Evolutionary conservation across 1,139 yeast species (phyloP), one percentile per base, ranked within the genome.

Genomic region (Scheffersomyces quercinus): DNA sequence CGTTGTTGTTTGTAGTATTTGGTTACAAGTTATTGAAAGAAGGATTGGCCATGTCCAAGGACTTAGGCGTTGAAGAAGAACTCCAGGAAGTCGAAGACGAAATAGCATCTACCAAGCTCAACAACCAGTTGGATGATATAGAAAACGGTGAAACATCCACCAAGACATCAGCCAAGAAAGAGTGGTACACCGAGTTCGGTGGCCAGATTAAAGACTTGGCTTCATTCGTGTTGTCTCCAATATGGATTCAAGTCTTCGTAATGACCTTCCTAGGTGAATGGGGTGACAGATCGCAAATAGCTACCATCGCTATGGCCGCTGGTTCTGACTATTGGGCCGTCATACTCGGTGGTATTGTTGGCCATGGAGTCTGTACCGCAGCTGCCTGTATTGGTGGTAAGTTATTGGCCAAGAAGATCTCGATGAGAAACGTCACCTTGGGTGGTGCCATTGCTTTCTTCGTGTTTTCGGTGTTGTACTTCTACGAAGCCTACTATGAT

Each of bases 261-360:
- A 91, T 95, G 98, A 89, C 97, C 2, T 95, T 95, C 64, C 73
- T 93, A 44, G 99, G 97, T 46, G 99, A 93, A 70, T 90, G 98
- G 96, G 99, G 99, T 40, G 99, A 93, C 65, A 83, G 99, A 59
- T 90, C 97, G 11, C 99, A 93, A 68, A 89, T 93, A 43, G 97
- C 98, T 32, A 95, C 97, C 35, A 90, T 93, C 58, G 99, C 99
- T 41, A 87, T 93, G 95, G 98, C 98, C 39, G 97, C 99, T 1
- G 97, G 97, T 33, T 84, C 90, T 32, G 88, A 90, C 64, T 93
- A 89, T 69, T 84, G 95, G 93, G 77, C 77, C 58, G 96, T 91
- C 39, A 88, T 93, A 38, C 55, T 85, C 37, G 99, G 99, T 46
- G 96, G 96, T 16, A 82, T 90, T 36, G 64, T 86, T 37, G 99